Evolutionary conservation across 139 green algal species (phyloP).

Genomic region (Chlorella vulgaris): DNA sequence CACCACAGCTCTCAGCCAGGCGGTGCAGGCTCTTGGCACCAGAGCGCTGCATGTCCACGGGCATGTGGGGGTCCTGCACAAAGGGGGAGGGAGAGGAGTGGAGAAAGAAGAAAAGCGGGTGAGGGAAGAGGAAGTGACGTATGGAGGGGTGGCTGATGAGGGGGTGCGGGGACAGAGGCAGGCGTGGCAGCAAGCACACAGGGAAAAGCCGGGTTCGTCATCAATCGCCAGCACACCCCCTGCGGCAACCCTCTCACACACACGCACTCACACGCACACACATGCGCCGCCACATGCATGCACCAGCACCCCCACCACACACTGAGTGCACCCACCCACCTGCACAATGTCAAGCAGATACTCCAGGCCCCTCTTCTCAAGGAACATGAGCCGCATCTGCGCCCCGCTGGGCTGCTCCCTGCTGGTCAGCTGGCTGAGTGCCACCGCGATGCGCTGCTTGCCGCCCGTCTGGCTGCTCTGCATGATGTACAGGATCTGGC

Average conservation of each 20-base stretch:
- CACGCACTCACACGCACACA: neutral
- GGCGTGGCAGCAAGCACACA: too few relatives aligned
- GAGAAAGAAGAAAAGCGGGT: neutral
- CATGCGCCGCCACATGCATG: neutral
- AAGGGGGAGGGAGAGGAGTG: neutral
- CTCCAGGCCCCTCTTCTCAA: constrained; percentile 78
- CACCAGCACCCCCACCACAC: neutral
- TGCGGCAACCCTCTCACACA: too few relatives aligned
- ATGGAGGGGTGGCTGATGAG: too few relatives aligned
- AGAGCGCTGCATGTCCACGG: constrained; percentile 6
- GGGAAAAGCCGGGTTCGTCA: too few relatives aligned
- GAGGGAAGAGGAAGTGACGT: neutral
- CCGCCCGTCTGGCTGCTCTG: constrained; percentile 44
- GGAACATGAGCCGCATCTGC: constrained; percentile 78
- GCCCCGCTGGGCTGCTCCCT: constrained; percentile 37
- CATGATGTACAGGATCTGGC: constrained; percentile 81
- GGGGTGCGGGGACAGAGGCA: too few relatives aligned
- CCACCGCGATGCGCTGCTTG: constrained; percentile 75
- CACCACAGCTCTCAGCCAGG: constrained; percentile 23
- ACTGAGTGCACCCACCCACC: constrained; percentile 3
- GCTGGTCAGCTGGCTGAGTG: constrained; percentile 80
- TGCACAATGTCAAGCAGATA: constrained; percentile 87
- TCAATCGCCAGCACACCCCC: too few relatives aligned
- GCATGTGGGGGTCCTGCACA: constrained; percentile 28
- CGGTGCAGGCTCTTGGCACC: constrained; percentile 20